A percentile compares a stretch with the other conserved stretches of the same genome.
Conservation (phyloP, 2,329 filamentous ascomycete genomes). For the Hawksworthiomyces lignivorus region DNA sequence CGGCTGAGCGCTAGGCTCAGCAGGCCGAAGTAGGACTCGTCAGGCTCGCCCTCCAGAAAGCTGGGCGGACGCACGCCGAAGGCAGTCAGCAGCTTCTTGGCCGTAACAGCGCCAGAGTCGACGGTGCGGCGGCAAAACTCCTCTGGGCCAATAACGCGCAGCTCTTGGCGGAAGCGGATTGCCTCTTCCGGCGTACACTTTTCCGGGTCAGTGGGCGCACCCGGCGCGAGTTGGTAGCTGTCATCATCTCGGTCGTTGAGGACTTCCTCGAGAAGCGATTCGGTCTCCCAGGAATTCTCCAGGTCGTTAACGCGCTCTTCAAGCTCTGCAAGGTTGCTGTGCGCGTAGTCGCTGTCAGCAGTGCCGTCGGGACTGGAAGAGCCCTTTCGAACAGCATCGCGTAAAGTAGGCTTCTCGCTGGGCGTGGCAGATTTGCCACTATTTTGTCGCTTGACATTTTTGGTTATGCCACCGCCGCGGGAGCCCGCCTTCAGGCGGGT, state of each 20-base stretch:
- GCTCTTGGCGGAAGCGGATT: slow-evolving; percentile 56
- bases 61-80: slow-evolving; percentile 70
- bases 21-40: slow-evolving; percentile 67
- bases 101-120: slow-evolving; percentile 59
- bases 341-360: neutral
- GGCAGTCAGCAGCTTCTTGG: slow-evolving; percentile 77
- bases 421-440: too few species aligned
- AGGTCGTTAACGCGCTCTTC: slow-evolving; percentile 45
- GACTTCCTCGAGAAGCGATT: slow-evolving; percentile 56
- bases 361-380: too few species aligned
- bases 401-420: too few species aligned
- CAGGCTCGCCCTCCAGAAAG: slow-evolving; percentile 65
- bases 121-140: slow-evolving; percentile 70
- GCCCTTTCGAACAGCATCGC: too few species aligned
- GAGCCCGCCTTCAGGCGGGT: too few species aligned
- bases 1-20: slow-evolving; percentile 71
- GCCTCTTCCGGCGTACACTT: slow-evolving; percentile 63
- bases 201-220: slow-evolving; percentile 33
- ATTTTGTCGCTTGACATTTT: too few species aligned
- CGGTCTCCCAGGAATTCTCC: slow-evolving; percentile 52
- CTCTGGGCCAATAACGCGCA: slow-evolving; percentile 69
- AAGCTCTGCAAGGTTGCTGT: slow-evolving; percentile 29
- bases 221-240: slow-evolving; percentile 35
- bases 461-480: too few species aligned
- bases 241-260: slow-evolving; percentile 51